Conservation (phyloP, 345 rosid genomes). For the Adansonia digitata region DNA sequence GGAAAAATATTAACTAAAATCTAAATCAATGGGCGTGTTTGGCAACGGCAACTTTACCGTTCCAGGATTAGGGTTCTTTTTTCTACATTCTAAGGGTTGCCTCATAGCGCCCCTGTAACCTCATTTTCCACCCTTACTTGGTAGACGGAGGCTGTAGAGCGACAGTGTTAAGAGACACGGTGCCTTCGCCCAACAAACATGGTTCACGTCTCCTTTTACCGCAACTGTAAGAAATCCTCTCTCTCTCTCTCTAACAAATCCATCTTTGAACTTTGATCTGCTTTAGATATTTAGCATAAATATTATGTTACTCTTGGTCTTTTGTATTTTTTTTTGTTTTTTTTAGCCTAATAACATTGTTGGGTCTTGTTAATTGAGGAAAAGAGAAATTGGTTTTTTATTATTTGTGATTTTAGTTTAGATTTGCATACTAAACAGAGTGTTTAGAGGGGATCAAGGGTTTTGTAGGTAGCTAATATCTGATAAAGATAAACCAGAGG, state of each 20-base stretch:
- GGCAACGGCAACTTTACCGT: too few species aligned
- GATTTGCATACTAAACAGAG: background rate
- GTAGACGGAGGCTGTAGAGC: background rate
- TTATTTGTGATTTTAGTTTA: background rate
- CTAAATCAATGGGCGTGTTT: too few species aligned
- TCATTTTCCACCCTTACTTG: background rate
- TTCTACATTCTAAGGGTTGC: background rate
- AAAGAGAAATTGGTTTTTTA: background rate
- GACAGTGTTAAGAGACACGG: background rate
- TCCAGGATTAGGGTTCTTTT: background rate
- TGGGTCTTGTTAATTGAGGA: background rate
- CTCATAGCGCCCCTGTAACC: background rate
- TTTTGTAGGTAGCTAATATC: background rate
- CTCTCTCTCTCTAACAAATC: background rate
- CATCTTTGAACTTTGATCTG: background rate
- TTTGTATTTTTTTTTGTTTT: background rate
- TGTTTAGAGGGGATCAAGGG: background rate
- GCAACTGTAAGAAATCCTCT: constrained; percentile 31
- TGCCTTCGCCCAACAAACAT: constrained; percentile 8
- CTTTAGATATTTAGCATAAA: background rate
- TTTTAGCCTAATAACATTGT: background rate
- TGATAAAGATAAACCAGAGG: background rate
- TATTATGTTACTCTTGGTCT: background rate
- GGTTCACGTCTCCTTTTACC: constrained; percentile 49
- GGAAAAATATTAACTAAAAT: too few species aligned